These are phyloP conservation scores for Boletus fagicola DNA, from an alignment of 768 basidiomycete genomes.

Conservation along the genomic window DNA sequence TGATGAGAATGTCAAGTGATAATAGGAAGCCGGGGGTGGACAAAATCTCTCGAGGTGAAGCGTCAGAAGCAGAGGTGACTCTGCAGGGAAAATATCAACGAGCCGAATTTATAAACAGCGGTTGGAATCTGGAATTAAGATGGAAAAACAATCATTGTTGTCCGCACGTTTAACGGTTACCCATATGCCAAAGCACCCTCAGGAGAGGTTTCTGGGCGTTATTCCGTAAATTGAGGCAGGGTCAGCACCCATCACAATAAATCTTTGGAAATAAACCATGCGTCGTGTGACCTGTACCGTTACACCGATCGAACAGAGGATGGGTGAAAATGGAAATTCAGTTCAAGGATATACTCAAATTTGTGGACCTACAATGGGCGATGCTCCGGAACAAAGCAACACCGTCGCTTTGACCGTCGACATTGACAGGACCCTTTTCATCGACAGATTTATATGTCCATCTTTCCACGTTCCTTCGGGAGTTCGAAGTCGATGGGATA, in stretches of 20 bases:
- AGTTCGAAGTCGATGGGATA: neutral
- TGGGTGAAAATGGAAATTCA: neutral
- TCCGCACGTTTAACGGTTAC: neutral
- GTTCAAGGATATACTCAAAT: neutral
- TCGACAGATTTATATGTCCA: neutral
- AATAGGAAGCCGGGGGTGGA: neutral
- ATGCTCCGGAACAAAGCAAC: conserved; percentile 4
- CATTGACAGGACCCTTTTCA: neutral
- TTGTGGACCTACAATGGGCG: conserved; percentile 3
- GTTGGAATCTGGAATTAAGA: neutral
- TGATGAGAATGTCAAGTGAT: neutral
- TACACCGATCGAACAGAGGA: neutral
- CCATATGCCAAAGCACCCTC: conserved; percentile 2
- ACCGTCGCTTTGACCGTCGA: conserved; percentile 1
- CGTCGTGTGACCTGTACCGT: neutral
- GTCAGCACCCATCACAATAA: neutral
- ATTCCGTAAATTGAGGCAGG: neutral
- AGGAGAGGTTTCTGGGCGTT: neutral
- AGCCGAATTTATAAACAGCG: neutral
- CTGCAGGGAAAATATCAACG: neutral
- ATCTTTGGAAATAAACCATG: neutral
- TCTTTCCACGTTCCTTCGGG: neutral
- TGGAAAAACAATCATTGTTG: neutral
- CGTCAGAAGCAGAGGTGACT: neutral
- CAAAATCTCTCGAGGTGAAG: neutral